Evolutionary conservation across 2,329 filamentous ascomycete genomes (phyloP).

Genomic region (Epichloe uncinata): DNA sequence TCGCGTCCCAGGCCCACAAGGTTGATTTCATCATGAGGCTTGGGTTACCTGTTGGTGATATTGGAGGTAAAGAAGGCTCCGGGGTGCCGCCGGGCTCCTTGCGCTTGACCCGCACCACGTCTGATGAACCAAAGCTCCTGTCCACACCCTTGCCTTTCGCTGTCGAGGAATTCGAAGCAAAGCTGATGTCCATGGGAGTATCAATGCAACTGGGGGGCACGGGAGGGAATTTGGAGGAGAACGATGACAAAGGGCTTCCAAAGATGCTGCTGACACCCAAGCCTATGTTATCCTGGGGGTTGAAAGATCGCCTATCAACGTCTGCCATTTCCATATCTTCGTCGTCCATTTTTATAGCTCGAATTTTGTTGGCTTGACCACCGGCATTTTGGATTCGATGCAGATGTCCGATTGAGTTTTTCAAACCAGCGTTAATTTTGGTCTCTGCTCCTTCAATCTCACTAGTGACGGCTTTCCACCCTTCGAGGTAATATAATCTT

Average conservation of each 20-base stretch:
- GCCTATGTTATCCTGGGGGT: conserved; percentile 9
- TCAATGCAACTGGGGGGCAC: conserved; percentile 14
- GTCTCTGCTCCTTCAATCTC: conserved; percentile 58
- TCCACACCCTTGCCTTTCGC: conserved; percentile 18
- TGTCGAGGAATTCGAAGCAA: conserved; percentile 1
- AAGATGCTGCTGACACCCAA: conserved; percentile 19
- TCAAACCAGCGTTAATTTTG: conserved; percentile 33
- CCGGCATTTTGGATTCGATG: conserved; percentile 33
- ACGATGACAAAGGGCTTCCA: conserved; percentile 20
- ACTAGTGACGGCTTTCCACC: conserved; percentile 60
- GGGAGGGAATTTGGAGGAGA: conserved; percentile 15
- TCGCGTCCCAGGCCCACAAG: conserved; percentile 37
- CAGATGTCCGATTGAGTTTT: conserved; percentile 25
- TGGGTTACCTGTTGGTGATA: conserved; percentile 16
- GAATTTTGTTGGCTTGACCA: conserved; percentile 40
- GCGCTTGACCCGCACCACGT: conserved; percentile 20
- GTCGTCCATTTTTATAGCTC: conserved; percentile 36
- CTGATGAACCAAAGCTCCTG: conserved; percentile 15
- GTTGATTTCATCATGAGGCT: conserved; percentile 28
- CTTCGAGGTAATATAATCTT: conserved; percentile 67
- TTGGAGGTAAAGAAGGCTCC: conserved; percentile 18
- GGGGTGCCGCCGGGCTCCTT: conserved; percentile 22
- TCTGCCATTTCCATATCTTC: conserved; percentile 37
- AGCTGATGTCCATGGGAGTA: conserved; percentile 16
- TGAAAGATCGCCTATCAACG: conserved; percentile 16